Evolutionary conservation across 495 filamentous ascomycete genomes (phyloP).

Genomic region (Astrocystis sublimbata): DNA sequence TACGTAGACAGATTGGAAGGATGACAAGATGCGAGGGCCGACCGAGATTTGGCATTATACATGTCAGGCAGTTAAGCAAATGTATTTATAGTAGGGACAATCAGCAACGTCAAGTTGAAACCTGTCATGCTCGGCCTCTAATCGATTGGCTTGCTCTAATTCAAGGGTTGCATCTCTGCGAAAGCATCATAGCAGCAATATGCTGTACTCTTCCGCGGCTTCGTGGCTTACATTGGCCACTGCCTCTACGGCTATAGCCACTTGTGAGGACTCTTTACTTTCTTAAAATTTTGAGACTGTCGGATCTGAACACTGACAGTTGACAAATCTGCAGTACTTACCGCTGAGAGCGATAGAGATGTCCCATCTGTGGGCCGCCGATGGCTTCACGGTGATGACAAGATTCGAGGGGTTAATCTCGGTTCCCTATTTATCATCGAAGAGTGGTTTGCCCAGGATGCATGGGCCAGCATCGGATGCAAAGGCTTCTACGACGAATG

Average conservation of each 20-base stretch:
- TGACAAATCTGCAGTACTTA: not conserved
- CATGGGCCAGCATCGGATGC: constrained; percentile 57
- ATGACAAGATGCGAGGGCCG: not conserved
- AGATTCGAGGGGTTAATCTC: constrained; percentile 61
- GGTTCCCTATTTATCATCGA: constrained; percentile 59
- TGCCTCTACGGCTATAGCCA: not conserved
- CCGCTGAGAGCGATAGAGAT: not conserved
- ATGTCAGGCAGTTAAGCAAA: not conserved
- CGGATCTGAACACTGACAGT: not conserved
- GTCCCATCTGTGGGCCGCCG: not conserved
- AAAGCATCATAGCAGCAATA: not conserved
- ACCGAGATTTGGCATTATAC: not conserved
- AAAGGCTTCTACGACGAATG: constrained; percentile 49
- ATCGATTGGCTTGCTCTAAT: not conserved
- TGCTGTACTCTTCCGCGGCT: not conserved
- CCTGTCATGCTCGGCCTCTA: not conserved
- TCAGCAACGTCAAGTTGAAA: not conserved
- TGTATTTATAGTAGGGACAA: too few species aligned
- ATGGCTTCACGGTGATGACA: constrained; percentile 24
- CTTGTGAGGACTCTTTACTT: constrained; percentile 3
- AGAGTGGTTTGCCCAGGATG: constrained; percentile 53
- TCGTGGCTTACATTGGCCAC: not conserved
- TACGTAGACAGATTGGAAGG: not conserved
- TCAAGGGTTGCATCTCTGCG: not conserved
- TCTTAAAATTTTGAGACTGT: not conserved